A percentile compares a stretch with the other conserved stretches of the same genome.
Evolutionary conservation across 2,329 filamentous ascomycete species (phyloP).

Genomic region (Hymenoscyphus infarciens): DNA sequence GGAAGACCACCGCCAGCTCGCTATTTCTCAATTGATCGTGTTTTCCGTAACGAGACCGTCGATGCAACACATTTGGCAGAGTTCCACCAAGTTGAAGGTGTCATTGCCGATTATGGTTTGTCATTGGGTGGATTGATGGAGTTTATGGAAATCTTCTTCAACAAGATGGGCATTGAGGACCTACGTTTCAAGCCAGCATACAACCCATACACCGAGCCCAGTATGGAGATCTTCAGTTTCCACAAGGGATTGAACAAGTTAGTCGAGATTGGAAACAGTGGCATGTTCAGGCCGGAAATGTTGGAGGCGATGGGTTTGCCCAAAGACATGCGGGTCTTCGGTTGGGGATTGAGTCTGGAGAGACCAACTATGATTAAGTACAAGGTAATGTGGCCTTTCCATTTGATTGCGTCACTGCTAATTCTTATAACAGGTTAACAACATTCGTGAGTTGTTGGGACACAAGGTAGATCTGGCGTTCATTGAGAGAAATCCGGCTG

Average conservation of each 20-base stretch:
- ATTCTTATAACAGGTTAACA: constrained; percentile 50
- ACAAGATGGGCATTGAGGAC: constrained; percentile 84
- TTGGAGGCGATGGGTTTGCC: constrained; percentile 90
- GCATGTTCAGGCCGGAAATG: constrained; percentile 99
- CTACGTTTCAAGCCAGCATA: constrained; percentile 97
- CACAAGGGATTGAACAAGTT: constrained; percentile 86
- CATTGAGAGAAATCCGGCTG: constrained; percentile 86
- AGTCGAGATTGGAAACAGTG: constrained; percentile 96
- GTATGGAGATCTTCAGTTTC: constrained; percentile 97
- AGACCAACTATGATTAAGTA: constrained; percentile 76
- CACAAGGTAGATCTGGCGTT: constrained; percentile 95
- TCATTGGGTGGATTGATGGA: constrained; percentile 90
- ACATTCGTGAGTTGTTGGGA: constrained; percentile 54
- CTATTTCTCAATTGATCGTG: constrained; percentile 97
- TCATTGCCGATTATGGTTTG: constrained; percentile 93
- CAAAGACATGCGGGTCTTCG: constrained; percentile 88
- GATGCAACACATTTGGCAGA: constrained; percentile 96
- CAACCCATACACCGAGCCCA: constrained; percentile 92
- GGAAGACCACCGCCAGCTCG: constrained; percentile 66
- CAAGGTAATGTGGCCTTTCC: constrained; percentile 23
- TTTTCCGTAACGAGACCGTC: constrained; percentile 96
- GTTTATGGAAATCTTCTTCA: constrained; percentile 95
- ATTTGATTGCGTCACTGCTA: constrained; percentile 14
- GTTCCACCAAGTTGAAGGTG: constrained; percentile 98
- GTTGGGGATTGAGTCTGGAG: constrained; percentile 89